A percentile compares a stretch with the other conserved stretches of the same genome.
Evolutionary conservation across 2,329 filamentous ascomycete species (phyloP).

Genomic region (Penicillium sp.): DNA sequence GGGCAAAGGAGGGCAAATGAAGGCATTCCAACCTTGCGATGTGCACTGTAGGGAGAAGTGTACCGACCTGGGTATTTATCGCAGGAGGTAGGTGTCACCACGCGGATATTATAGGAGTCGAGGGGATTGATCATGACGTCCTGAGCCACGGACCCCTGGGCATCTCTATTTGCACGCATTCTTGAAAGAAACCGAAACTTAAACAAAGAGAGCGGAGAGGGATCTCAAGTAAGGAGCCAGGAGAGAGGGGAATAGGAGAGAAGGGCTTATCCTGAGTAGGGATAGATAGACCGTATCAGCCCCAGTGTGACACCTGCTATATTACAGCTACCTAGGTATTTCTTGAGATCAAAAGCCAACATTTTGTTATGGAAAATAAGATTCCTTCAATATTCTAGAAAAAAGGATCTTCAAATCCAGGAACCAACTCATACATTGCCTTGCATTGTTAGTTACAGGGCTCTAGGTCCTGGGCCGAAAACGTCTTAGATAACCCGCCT

Average conservation of each 20-base stretch:
- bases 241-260: slow-evolving; percentile 9
- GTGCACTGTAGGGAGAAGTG: not conserved
- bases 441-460: not conserved
- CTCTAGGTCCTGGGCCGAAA: slow-evolving; percentile 19
- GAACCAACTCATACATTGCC: slow-evolving; percentile 5
- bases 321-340: not conserved
- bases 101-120: slow-evolving; percentile 31
- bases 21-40: slow-evolving; percentile 1
- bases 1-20: not conserved
- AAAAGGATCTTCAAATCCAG: not conserved
- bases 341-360: not conserved
- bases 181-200: not conserved
- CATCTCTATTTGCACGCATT: slow-evolving; percentile 14
- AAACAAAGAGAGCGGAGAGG: slow-evolving; percentile 1
- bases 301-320: not conserved
- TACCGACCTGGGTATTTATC: slow-evolving; percentile 44
- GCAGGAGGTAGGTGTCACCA: slow-evolving; percentile 29
- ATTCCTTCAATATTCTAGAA: not conserved
- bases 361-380: not conserved
- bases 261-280: slow-evolving; percentile 17
- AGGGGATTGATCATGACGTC: slow-evolving; percentile 24
- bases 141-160: slow-evolving; percentile 3
- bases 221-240: slow-evolving; percentile 20
- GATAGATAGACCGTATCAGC: slow-evolving; percentile 4
- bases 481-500: slow-evolving; percentile 26